Conservation (phyloP, 495 filamentous ascomycete species). For the Amphirosellinia nigrospora region DNA sequence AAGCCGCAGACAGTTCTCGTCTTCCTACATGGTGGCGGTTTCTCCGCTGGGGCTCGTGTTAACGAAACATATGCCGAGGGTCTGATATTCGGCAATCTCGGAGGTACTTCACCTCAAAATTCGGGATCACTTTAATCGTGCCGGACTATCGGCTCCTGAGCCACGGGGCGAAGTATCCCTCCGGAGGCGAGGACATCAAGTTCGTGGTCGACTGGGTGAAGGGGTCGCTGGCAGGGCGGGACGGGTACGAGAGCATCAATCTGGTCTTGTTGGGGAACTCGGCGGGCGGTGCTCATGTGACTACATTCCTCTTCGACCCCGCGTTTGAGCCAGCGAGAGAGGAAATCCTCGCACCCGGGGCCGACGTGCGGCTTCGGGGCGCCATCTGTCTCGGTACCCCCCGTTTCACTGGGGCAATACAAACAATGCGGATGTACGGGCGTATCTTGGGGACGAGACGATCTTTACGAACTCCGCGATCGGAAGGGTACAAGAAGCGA, state of each 20-base stretch:
- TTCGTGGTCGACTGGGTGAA: constrained; percentile 47
- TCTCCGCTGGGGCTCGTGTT: constrained; percentile 43
- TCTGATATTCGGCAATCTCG: constrained; percentile 47
- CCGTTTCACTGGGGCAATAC: constrained; percentile 45
- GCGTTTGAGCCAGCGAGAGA: constrained; percentile 38
- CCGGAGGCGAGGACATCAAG: constrained; percentile 47
- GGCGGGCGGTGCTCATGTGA: constrained; percentile 49
- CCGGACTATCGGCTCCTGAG: constrained; percentile 50
- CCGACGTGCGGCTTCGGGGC: constrained; percentile 40
- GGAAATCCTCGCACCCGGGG: constrained; percentile 25
- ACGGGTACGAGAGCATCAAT: constrained; percentile 38
- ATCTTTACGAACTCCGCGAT: constrained; percentile 36
- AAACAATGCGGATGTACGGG: constrained; percentile 29
- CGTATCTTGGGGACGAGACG: constrained; percentile 41
- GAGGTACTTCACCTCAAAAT: constrained; percentile 48
- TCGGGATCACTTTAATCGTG: constrained; percentile 44
- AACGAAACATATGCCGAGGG: constrained; percentile 36
- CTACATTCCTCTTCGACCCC: constrained; percentile 44
- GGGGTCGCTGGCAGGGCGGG: constrained; percentile 27
- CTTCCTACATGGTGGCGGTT: constrained; percentile 53
- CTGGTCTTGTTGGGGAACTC: constrained; percentile 52
- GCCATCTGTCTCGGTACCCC: constrained; percentile 42
- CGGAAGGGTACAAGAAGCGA: constrained; percentile 38
- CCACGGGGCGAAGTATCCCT: constrained; percentile 47
- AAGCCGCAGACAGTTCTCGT: constrained; percentile 41